Conservation (phyloP, 441 rosid species). For the Dalechampia spathulata region DNA sequence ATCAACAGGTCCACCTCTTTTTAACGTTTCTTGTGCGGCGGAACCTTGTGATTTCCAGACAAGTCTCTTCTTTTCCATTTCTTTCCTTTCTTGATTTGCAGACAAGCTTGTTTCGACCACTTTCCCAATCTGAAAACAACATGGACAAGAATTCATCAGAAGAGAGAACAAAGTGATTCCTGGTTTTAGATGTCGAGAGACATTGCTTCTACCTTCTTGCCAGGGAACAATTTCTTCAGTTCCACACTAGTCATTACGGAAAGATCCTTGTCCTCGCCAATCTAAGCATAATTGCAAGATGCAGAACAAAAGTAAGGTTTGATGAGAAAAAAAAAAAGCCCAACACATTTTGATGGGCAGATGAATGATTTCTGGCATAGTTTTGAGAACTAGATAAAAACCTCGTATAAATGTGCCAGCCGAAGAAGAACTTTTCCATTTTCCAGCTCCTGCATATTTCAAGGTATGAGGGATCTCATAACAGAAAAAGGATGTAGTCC, state of each 20-base stretch:
- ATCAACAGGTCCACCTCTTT: constrained; percentile 59
- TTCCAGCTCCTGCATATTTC: constrained; percentile 39
- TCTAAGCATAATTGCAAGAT: constrained; percentile 31
- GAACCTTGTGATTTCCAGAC: constrained; percentile 61
- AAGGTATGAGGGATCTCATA: too few species aligned
- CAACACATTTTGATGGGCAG: neutral
- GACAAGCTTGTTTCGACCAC: constrained; percentile 72
- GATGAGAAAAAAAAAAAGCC: neutral
- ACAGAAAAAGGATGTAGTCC: too few species aligned
- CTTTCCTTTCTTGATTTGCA: constrained; percentile 76
- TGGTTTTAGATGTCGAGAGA: neutral
- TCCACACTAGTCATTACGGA: constrained; percentile 70
- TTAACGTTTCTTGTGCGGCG: constrained; percentile 16
- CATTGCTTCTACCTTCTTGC: constrained; percentile 38
- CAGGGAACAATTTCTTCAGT: constrained; percentile 62
- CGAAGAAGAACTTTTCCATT: constrained; percentile 41
- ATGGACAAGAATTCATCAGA: neutral
- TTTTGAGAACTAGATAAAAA: constrained; percentile 7
- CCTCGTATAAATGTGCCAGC: constrained; percentile 50
- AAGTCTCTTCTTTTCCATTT: constrained; percentile 80
- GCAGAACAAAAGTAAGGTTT: neutral
- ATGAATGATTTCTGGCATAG: neutral
- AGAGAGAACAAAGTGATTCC: neutral
- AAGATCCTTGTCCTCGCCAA: constrained; percentile 84
- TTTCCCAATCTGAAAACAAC: constrained; percentile 40